Percentiles rank a stretch among this genome's conserved stretches.
Evolutionary conservation across 164 flowering plant species (phyloP).

Genomic region (Berberis vulgaris): DNA sequence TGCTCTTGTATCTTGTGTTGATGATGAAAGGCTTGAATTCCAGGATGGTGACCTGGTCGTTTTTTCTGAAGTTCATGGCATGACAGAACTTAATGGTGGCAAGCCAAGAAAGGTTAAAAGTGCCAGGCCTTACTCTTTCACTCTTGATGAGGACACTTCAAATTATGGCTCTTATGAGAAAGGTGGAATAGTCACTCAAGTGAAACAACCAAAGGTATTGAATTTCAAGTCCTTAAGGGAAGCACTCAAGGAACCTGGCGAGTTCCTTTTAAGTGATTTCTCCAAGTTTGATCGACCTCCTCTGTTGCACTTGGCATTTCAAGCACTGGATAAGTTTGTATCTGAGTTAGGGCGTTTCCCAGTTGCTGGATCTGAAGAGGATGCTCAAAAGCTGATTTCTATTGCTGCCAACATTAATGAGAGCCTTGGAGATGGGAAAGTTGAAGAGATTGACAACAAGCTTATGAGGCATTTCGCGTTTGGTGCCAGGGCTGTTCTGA

Average conservation of each 20-base stretch:
- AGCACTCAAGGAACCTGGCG: slow-evolving; percentile 72
- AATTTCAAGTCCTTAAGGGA: slow-evolving; percentile 60
- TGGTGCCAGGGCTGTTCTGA: slow-evolving; percentile 83
- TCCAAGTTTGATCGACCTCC: slow-evolving; percentile 82
- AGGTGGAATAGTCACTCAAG: slow-evolving; percentile 91
- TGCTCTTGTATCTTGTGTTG: slow-evolving; percentile 67
- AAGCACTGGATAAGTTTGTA: slow-evolving; percentile 59
- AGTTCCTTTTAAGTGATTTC: slow-evolving; percentile 75
- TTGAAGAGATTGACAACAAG: slow-evolving; percentile 55
- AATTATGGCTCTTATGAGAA: slow-evolving; percentile 45
- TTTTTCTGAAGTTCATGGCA: slow-evolving; percentile 78
- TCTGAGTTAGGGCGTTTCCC: slow-evolving; percentile 57
- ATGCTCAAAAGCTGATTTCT: slow-evolving; percentile 61
- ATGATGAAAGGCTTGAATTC: slow-evolving; percentile 82
- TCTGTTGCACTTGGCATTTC: slow-evolving; percentile 72
- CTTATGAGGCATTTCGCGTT: slow-evolving; percentile 63
- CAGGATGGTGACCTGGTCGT: slow-evolving; percentile 86
- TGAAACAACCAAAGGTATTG: slow-evolving; percentile 75
- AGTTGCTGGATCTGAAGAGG: slow-evolving; percentile 73
- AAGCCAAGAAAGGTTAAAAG: slow-evolving; percentile 58
- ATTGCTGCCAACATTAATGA: slow-evolving; percentile 43
- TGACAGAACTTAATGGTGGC: slow-evolving; percentile 76
- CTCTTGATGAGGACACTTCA: slow-evolving; percentile 76
- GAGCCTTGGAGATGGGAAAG: slow-evolving; percentile 33
- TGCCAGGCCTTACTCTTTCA: slow-evolving; percentile 71